Conservation (phyloP, 176 grass and related monocot genomes). For the Aechmea fasciata region DNA sequence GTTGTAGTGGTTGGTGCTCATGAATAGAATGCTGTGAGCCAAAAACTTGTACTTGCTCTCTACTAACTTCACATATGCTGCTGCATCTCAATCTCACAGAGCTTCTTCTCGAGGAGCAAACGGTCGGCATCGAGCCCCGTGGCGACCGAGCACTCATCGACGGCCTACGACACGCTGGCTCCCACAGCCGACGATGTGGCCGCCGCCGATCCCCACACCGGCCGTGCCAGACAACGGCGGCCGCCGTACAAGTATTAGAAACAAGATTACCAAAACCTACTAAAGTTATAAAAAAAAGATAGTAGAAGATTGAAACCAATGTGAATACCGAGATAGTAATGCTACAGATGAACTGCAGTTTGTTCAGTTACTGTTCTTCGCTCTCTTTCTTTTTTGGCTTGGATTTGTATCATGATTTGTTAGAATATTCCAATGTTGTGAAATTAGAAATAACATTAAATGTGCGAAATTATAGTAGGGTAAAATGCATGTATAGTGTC, state of each 20-base stretch:
- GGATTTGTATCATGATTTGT: too few species aligned
- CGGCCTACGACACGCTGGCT: not conserved
- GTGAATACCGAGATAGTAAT: conserved; percentile 8
- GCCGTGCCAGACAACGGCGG: not conserved
- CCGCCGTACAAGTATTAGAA: not conserved
- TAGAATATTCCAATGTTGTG: too few species aligned
- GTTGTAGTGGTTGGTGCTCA: too few species aligned
- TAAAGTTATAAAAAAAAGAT: not conserved
- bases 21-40: too few species aligned
- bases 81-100: not conserved
- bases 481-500: too few species aligned
- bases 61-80: not conserved
- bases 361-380: not conserved
- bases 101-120: not conserved
- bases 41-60: not conserved
- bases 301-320: not conserved
- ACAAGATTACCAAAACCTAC: not conserved
- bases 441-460: too few species aligned
- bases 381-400: not conserved
- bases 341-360: conserved; percentile 15
- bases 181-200: not conserved
- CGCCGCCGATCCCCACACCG: too few species aligned
- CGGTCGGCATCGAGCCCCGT: not conserved
- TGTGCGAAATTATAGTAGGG: too few species aligned
- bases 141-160: not conserved